Conservation (phyloP, 2,329 filamentous ascomycete species). For the Xylariomycetidae sp. region DNA sequence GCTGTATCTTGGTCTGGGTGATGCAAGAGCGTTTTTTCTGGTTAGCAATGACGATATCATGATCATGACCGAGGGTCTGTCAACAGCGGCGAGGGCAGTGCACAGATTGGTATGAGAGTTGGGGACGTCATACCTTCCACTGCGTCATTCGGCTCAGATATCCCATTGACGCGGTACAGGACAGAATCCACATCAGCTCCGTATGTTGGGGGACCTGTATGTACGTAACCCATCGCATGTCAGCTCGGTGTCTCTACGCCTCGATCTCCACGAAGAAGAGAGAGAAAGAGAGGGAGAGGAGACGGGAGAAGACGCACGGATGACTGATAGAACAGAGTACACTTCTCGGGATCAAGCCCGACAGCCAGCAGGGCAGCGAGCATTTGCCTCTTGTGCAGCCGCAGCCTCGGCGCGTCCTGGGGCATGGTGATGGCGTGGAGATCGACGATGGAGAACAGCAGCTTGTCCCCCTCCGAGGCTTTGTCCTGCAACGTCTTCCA, state of each 20-base stretch:
- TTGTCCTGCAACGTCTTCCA: slow-evolving; percentile 79
- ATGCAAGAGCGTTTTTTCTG: too few relatives aligned
- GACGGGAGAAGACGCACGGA: slow-evolving; percentile 44
- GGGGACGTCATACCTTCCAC: slow-evolving; percentile 69
- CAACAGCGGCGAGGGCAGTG: neutral
- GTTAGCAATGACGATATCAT: too few relatives aligned
- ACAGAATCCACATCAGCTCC: slow-evolving; percentile 96
- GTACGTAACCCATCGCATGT: slow-evolving; percentile 2
- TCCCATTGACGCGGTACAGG: slow-evolving; percentile 85
- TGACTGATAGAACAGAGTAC: slow-evolving; percentile 78
- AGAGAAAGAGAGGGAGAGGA: too few relatives aligned
- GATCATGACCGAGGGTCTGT: too few relatives aligned
- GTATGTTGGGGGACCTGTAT: slow-evolving; percentile 68
- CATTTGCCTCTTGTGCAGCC: slow-evolving; percentile 64
- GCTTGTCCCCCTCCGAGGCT: slow-evolving; percentile 48
- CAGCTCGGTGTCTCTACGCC: neutral
- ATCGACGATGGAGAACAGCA: slow-evolving; percentile 87
- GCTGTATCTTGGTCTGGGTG: slow-evolving; percentile 66
- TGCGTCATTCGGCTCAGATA: slow-evolving; percentile 99
- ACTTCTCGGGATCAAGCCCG: slow-evolving; percentile 73
- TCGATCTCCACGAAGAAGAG: too few relatives aligned
- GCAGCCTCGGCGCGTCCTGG: slow-evolving; percentile 59
- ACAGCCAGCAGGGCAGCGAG: slow-evolving; percentile 79
- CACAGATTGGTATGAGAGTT: slow-evolving; percentile 1
- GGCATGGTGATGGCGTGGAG: slow-evolving; percentile 85